Evolutionary conservation across 1,139 yeast genomes (phyloP), one percentile per base, ranked within the genome.

Genomic region (Saccharomyces hybrid): DNA sequence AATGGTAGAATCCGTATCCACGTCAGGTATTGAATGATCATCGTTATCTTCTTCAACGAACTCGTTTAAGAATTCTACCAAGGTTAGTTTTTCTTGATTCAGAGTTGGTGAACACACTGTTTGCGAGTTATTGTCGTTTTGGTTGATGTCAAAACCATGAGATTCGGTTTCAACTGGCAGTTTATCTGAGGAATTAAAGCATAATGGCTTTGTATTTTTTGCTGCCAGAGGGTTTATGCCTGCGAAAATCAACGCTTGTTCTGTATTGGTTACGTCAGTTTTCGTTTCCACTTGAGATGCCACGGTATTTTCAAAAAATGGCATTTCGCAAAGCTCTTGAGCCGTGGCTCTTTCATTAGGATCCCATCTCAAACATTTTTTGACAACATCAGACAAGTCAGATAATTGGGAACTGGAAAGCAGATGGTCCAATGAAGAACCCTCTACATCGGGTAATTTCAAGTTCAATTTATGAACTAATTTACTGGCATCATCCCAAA

Each of bases 301-400:
- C 38, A 73, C 63, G 1, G 83, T 75, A 23, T 74, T 74, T 53
- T 71, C 70, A 66, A 86, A 86, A 65, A 81, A 86, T 0, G 78
- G 71, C 79, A 80, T 73, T 11, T 71, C 53, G 55, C 81, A 73
- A 29, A 85, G 58, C 5, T 69, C 69, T 4, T 71, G 73, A 3
- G 78, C 82, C 52, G 77, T 75, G 1, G 79, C 76, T 62, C 93
- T 75, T 5, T 70, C 64, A 29, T 71, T 69, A 1, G 91, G 90
- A 65, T 84, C 80, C 93, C 93, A 85, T 9, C 75, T 70, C 29
- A 85, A 73, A 64, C 90, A 85, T 0, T 73, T 70, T 61, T 76
- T 75, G n/a, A 84, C 75, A 2, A 83, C 80, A 23, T 78, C 78
- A 49, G 75, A 73, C 49, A 84, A 72, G 6, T 71, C 72, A 14